phyloP scores from a whole-genome alignment of 2,329 filamentous ascomycete species.

The Coniochaeta sp. region DNA sequence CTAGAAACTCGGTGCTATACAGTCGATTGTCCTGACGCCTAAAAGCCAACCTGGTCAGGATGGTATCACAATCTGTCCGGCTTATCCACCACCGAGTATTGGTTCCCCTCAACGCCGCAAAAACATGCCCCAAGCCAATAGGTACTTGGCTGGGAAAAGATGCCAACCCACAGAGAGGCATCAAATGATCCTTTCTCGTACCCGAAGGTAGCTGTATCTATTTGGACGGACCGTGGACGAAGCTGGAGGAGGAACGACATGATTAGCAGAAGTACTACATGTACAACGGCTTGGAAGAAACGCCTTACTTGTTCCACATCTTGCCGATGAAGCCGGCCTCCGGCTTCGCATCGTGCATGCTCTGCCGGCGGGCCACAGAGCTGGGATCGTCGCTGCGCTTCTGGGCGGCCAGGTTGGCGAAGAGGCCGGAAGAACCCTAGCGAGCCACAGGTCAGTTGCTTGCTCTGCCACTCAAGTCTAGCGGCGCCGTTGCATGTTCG shows the following conservation, averaged over 20 bases:
- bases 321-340: slow-evolving; percentile 42
- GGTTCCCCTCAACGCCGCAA: background rate
- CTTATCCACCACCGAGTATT: background rate
- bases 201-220: background rate
- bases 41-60: background rate
- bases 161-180: background rate
- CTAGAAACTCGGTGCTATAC: background rate
- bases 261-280: background rate
- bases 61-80: background rate
- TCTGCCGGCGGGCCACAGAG: slow-evolving; percentile 41
- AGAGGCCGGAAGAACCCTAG: slow-evolving; percentile 29
- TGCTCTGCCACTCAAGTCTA: background rate
- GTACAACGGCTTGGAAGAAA: background rate
- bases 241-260: background rate
- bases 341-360: slow-evolving; percentile 45
- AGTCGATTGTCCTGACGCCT: background rate
- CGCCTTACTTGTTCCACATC: slow-evolving; percentile 49
- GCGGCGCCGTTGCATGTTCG: background rate
- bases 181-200: background rate
- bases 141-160: background rate
- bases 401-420: slow-evolving; percentile 42
- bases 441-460: too few species aligned
- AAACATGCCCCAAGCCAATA: background rate
- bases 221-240: background rate
- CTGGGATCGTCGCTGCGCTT: slow-evolving; percentile 38